These are phyloP conservation scores for Desmodesmus armatus DNA, from an alignment of 139 green algal genomes.

Conservation along the genomic window DNA sequence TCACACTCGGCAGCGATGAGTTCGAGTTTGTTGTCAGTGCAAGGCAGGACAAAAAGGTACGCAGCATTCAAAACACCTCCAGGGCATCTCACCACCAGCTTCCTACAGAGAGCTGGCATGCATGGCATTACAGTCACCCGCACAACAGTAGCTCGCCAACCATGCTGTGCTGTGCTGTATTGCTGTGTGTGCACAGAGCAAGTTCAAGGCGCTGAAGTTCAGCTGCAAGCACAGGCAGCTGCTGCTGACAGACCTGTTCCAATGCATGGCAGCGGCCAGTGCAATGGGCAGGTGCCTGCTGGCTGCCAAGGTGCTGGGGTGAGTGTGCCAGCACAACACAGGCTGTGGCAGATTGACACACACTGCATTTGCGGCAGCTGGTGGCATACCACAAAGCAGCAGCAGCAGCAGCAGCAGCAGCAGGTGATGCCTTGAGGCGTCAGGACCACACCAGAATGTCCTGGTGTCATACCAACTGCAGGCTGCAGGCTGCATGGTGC, in stretches of 20 bases:
- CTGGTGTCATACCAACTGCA: too few species aligned
- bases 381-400: neutral
- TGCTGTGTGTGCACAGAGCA: constrained; percentile 52
- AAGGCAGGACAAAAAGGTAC: constrained; percentile 75
- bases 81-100: too few species aligned
- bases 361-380: too few species aligned
- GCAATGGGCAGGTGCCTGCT: constrained; percentile 51
- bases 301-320: constrained; percentile 67
- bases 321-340: constrained; percentile 18
- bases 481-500: too few species aligned
- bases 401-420: neutral
- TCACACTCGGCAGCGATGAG: constrained; percentile 57
- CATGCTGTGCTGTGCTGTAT: neutral
- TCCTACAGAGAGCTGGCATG: too few species aligned
- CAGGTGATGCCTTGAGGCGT: too few species aligned
- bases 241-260: constrained; percentile 84
- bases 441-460: too few species aligned
- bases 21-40: constrained; percentile 79
- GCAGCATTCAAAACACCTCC: neutral
- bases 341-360: too few species aligned
- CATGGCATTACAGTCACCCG: too few species aligned
- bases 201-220: constrained; percentile 87
- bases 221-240: constrained; percentile 69
- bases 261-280: constrained; percentile 65
- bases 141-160: neutral